Evolutionary conservation across 1,284 basidiomycete genomes (phyloP).

Genomic region (Trichosporon asahii): DNA sequence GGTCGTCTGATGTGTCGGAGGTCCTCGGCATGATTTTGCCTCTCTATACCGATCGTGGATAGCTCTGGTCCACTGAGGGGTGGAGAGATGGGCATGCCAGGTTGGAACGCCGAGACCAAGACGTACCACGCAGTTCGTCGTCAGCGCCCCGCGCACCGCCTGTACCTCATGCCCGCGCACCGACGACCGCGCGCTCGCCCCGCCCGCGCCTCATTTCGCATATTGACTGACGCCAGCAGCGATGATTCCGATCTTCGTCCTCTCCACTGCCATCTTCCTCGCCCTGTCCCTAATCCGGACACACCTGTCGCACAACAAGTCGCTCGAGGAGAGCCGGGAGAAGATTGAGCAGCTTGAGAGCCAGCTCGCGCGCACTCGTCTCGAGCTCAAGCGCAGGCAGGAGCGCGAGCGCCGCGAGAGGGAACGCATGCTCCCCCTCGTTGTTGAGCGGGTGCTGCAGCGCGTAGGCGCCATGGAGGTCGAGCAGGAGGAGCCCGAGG

Average conservation of each 20-base stretch:
- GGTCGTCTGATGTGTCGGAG: not conserved
- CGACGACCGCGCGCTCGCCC: not conserved
- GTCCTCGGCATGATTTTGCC: no score
- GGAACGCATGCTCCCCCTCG: constrained; percentile 45
- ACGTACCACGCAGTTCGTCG: no score
- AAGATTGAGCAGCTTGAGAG: constrained; percentile 45
- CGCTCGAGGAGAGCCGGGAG: constrained; percentile 36
- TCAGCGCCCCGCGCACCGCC: no score
- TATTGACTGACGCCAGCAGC: constrained; percentile 31
- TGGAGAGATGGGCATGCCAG: no score
- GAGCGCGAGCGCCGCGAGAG: constrained; percentile 42
- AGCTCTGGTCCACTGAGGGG: no score
- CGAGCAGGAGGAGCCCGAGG: constrained; percentile 29
- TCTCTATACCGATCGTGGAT: no score
- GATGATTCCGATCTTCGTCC: constrained; percentile 50
- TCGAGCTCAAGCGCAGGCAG: constrained; percentile 29
- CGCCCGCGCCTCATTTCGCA: not conserved
- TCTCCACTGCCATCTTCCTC: constrained; percentile 49
- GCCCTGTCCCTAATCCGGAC: constrained; percentile 42
- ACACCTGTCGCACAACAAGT: constrained; percentile 43
- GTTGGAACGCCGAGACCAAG: no score
- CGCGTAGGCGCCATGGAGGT: constrained; percentile 38
- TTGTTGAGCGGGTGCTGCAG: constrained; percentile 47
- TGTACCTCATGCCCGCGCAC: not conserved
- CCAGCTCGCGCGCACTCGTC: constrained; percentile 35